These are phyloP conservation scores for Xenosphaeropsis pyriputrescens DNA, from an alignment of 2,329 filamentous ascomycete genomes.

Conservation along the genomic window DNA sequence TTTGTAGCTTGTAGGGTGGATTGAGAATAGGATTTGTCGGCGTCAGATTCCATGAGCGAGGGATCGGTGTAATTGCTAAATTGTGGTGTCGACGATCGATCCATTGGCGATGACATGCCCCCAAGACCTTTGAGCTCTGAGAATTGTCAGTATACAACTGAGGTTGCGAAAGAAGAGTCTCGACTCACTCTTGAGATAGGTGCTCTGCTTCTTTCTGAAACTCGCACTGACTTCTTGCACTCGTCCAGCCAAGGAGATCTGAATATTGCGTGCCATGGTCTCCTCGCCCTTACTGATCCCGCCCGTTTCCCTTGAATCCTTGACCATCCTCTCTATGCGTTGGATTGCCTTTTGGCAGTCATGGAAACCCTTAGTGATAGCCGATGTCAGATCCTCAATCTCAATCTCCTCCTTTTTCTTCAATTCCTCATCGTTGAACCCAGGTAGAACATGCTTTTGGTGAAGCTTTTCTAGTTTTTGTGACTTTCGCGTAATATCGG, in stretches of 20 bases:
- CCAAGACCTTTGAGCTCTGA: slow-evolving; percentile 62
- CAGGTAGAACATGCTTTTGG: slow-evolving; percentile 91
- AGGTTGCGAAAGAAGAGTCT: not conserved
- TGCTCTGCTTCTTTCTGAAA: slow-evolving; percentile 95
- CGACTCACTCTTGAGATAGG: slow-evolving; percentile 75
- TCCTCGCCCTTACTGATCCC: slow-evolving; percentile 72
- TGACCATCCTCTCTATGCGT: slow-evolving; percentile 74
- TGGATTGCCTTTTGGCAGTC: slow-evolving; percentile 82
- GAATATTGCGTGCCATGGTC: slow-evolving; percentile 91
- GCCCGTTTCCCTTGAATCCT: slow-evolving; percentile 59
- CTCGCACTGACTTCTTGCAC: slow-evolving; percentile 85
- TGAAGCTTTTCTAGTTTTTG: slow-evolving; percentile 81
- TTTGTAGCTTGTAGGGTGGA: slow-evolving; percentile 67
- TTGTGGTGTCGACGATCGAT: slow-evolving; percentile 36
- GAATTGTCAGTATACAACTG: slow-evolving; percentile 5
- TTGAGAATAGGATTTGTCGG: slow-evolving; percentile 84
- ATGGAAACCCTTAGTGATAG: slow-evolving; percentile 80
- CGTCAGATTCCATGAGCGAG: slow-evolving; percentile 82
- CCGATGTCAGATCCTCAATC: slow-evolving; percentile 81
- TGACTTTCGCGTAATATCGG: slow-evolving; percentile 68
- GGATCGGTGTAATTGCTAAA: slow-evolving; percentile 58
- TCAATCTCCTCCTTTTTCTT: slow-evolving; percentile 77
- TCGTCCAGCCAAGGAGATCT: slow-evolving; percentile 74
- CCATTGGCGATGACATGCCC: slow-evolving; percentile 38
- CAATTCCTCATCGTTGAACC: slow-evolving; percentile 88